A percentile compares a stretch with the other conserved stretches of the same genome.
Conservation (phyloP, 495 filamentous ascomycete genomes). For the Aspergillus wentii region DNA sequence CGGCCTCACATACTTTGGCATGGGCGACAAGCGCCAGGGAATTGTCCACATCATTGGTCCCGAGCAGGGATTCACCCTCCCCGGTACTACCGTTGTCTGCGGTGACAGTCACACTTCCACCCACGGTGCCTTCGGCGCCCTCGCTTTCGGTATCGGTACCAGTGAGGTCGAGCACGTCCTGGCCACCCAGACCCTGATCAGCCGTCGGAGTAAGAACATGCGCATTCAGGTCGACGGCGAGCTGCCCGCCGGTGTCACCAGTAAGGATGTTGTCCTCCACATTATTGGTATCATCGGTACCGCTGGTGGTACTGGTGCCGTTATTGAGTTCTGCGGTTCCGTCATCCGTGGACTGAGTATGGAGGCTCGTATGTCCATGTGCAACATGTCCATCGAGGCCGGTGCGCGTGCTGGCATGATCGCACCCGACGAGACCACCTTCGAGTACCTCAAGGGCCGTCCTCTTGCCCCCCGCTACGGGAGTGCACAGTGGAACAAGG, state of each 20-base stretch:
- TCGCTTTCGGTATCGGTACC: constrained; percentile 97
- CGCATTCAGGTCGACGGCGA: constrained; percentile 89
- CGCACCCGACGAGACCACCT: constrained; percentile 88
- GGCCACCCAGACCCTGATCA: constrained; percentile 92
- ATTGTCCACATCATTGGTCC: constrained; percentile 99
- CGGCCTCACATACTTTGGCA: constrained; percentile 93
- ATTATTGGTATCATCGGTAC: constrained; percentile 93
- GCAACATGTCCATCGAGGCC: constrained; percentile 99
- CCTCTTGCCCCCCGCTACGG: constrained; percentile 83
- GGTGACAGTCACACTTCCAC: constrained; percentile 98
- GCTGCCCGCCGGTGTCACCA: constrained; percentile 86
- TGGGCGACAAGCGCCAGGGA: constrained; percentile 93
- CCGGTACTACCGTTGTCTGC: constrained; percentile 94
- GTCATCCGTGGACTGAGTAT: constrained; percentile 87
- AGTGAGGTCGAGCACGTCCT: constrained; percentile 98
- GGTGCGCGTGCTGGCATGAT: constrained; percentile 96
- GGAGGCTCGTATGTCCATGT: constrained; percentile 98
- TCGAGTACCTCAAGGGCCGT: constrained; percentile 87
- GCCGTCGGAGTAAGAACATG: constrained; percentile 97
- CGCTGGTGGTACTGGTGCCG: constrained; percentile 87
- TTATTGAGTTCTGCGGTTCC: constrained; percentile 95
- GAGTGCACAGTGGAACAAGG: constrained; percentile 84
- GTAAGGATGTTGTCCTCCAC: constrained; percentile 93
- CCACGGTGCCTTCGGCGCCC: constrained; percentile 91
- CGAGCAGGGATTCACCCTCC: constrained; percentile 97